These are phyloP conservation scores for Sergeia podlipaevii DNA, from an alignment of 208 protist genomes.

Conservation along the genomic window DNA sequence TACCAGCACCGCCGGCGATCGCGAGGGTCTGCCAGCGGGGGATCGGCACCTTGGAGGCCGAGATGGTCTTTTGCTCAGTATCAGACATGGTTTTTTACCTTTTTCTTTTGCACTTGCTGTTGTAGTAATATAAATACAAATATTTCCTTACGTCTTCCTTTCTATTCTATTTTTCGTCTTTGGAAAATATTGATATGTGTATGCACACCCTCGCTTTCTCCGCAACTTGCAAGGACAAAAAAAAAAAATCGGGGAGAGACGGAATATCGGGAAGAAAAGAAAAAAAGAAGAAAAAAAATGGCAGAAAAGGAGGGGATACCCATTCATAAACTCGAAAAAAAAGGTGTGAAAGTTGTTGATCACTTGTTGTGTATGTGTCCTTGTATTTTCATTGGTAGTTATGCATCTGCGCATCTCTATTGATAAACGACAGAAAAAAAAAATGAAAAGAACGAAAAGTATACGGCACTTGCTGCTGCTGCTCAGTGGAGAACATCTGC, in stretches of 20 bases:
- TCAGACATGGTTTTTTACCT: constrained; percentile 7
- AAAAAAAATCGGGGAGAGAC: constrained; percentile 2
- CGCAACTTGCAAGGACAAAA: not conserved
- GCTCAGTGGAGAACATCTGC: too few relatives aligned
- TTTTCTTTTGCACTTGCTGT: not conserved
- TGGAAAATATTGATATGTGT: not conserved
- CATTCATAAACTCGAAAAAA: not conserved
- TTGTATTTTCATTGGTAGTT: not conserved
- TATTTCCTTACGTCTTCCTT: too few relatives aligned
- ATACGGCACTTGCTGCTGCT: too few relatives aligned
- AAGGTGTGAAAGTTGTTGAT: not conserved
- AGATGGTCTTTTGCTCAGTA: constrained; percentile 6
- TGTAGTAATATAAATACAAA: not conserved
- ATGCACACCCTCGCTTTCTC: too few relatives aligned
- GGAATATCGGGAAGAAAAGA: not conserved
- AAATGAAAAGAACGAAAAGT: constrained; percentile 6
- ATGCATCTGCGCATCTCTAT: not conserved
- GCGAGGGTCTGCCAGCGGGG: constrained; percentile 55
- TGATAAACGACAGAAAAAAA: not conserved
- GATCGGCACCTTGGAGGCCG: constrained; percentile 20
- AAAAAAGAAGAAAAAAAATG: not conserved
- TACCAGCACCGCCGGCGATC: constrained; percentile 77
- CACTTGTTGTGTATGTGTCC: constrained; percentile 5
- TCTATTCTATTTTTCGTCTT: not conserved
- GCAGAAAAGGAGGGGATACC: not conserved